phyloP scores from a whole-genome alignment of 805 yeast genomes.

The Isabelozyma heimii region DNA sequence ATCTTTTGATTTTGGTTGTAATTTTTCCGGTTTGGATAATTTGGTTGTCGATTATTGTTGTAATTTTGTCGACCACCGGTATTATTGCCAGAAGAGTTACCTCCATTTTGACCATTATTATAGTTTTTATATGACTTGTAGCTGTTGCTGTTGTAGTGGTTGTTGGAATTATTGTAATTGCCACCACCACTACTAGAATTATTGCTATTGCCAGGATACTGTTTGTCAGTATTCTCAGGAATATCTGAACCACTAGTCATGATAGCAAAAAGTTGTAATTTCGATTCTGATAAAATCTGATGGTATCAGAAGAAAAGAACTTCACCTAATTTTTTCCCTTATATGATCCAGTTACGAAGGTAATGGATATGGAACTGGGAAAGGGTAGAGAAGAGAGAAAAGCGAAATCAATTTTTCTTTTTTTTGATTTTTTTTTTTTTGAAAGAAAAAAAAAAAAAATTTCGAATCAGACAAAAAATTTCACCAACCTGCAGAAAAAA shows the following conservation, averaged over 20 bases:
- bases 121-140: conserved; percentile 9
- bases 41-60: conserved; percentile 5
- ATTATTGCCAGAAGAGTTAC: background rate
- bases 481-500: background rate
- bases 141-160: conserved; percentile 4
- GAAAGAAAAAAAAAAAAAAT: too few species aligned
- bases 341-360: background rate
- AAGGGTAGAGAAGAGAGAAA: background rate
- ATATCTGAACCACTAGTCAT: background rate
- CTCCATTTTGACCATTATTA: conserved; percentile 7
- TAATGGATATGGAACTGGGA: background rate
- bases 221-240: background rate
- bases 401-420: background rate
- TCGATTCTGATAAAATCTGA: background rate
- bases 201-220: conserved; percentile 3
- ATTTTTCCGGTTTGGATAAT: conserved; percentile 5
- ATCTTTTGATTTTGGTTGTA: conserved; percentile 14
- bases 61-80: conserved; percentile 9
- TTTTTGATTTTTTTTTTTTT: too few species aligned
- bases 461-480: background rate
- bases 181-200: conserved; percentile 1
- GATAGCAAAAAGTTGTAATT: background rate
- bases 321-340: background rate
- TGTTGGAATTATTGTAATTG: conserved; percentile 3
- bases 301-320: background rate